A percentile compares a stretch with the other conserved stretches of the same genome.
Conservation (phyloP, 2,329 filamentous ascomycete genomes). For the Paecilomyces sp. region DNA sequence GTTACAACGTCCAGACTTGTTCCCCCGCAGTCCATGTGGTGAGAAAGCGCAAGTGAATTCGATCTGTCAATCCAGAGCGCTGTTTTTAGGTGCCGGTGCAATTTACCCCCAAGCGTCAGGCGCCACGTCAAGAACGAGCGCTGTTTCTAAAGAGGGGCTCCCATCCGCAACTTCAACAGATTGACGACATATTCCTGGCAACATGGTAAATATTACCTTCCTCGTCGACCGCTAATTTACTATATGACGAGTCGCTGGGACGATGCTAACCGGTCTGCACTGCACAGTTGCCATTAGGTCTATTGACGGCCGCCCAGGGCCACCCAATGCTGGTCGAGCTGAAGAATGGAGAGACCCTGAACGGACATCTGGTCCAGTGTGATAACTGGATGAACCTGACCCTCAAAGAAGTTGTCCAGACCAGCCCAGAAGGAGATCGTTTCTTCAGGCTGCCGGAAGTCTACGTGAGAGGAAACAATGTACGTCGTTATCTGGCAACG, state of each 20-base stretch:
- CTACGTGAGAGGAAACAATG: slow-evolving; percentile 96
- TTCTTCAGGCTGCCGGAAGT: slow-evolving; percentile 89
- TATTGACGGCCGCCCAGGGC: slow-evolving; percentile 92
- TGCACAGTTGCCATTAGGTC: slow-evolving; percentile 58
- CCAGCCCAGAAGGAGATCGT: slow-evolving; percentile 87
- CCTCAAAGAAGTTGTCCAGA: slow-evolving; percentile 93
- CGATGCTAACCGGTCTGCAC: neutral
- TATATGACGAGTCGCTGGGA: slow-evolving; percentile 2
- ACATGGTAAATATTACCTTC: neutral
- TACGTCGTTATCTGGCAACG: slow-evolving; percentile 39
- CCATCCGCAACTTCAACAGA: neutral
- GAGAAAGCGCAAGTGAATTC: neutral
- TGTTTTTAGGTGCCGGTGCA: neutral
- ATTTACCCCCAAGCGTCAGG: neutral
- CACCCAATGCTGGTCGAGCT: slow-evolving; percentile 97
- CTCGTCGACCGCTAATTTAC: neutral
- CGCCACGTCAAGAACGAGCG: neutral
- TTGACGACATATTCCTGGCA: neutral
- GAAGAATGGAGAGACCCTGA: slow-evolving; percentile 95
- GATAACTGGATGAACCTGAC: slow-evolving; percentile 99
- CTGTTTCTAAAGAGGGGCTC: neutral
- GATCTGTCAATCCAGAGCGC: neutral
- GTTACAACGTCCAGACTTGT: neutral
- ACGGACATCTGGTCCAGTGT: slow-evolving; percentile 91
- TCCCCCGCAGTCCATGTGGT: neutral